Conservation (phyloP, 441 rosid species). For the Breynia disticha region DNA sequence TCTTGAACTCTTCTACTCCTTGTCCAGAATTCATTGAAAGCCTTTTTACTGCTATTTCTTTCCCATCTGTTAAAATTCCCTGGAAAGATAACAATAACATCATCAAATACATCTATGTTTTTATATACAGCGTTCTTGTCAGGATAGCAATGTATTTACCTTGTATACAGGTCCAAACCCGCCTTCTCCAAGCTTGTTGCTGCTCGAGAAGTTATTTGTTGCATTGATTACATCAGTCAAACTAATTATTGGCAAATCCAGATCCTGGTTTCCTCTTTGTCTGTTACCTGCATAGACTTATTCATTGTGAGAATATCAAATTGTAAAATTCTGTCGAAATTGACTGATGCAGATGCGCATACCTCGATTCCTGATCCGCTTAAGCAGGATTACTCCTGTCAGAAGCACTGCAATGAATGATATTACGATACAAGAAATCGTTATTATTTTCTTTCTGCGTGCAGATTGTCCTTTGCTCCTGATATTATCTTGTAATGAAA, state of each 20-base stretch:
- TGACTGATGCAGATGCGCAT: neutral
- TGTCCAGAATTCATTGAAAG: slow-evolving; percentile 14
- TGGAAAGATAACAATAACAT: neutral
- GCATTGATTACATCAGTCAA: slow-evolving; percentile 1
- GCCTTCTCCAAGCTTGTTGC: slow-evolving; percentile 13
- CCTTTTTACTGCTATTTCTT: slow-evolving; percentile 17
- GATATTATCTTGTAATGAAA: slow-evolving; percentile 9
- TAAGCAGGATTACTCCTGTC: slow-evolving; percentile 4
- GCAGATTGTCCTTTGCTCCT: neutral
- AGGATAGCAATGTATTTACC: slow-evolving; percentile 3
- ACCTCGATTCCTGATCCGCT: slow-evolving; percentile 6
- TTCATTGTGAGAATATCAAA: neutral
- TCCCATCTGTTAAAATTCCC: slow-evolving; percentile 10
- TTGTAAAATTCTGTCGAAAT: too few species aligned
- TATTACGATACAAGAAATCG: slow-evolving; percentile 6
- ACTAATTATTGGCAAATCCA: slow-evolving; percentile 8
- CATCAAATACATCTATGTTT: too few species aligned
- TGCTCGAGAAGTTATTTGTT: slow-evolving; percentile 4
- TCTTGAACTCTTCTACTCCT: slow-evolving; percentile 12
- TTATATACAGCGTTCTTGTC: too few species aligned
- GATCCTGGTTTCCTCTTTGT: neutral
- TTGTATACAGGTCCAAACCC: slow-evolving; percentile 13
- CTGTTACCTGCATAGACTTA: neutral
- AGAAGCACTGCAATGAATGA: slow-evolving; percentile 6
- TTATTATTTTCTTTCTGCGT: slow-evolving; percentile 2